These are phyloP conservation scores for Aspergillus bertholletiae DNA, from an alignment of 495 filamentous ascomycete genomes.

Conservation along the genomic window DNA sequence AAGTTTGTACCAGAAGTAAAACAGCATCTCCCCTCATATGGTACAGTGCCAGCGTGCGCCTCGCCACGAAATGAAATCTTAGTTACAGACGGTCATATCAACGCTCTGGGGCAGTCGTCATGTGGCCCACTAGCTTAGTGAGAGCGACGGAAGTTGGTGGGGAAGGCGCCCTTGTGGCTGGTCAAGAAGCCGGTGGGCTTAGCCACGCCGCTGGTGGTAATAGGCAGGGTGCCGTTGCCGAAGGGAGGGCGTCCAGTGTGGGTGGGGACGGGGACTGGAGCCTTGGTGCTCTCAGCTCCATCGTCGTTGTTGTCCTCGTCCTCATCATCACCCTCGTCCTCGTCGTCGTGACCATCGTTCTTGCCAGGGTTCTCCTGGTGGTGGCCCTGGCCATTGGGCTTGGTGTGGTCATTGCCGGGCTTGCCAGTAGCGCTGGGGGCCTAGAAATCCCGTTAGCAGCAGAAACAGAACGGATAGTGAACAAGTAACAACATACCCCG, in stretches of 20 bases:
- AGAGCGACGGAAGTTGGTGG: conserved; percentile 29
- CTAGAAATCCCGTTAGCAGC: conserved; percentile 7
- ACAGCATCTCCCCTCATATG: conserved; percentile 20
- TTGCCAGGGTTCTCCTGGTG: conserved; percentile 22
- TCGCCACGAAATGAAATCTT: conserved; percentile 17
- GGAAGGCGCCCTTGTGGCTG: conserved; percentile 15
- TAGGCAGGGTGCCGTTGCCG: conserved; percentile 34
- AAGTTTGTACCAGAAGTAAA: conserved; percentile 24
- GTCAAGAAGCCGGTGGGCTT: conserved; percentile 28
- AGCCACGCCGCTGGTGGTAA: conserved; percentile 23
- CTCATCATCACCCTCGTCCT: conserved; percentile 6
- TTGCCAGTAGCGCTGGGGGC: conserved; percentile 13
- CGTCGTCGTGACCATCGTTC: not conserved
- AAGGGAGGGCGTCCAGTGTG: conserved; percentile 23
- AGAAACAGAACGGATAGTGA: not conserved
- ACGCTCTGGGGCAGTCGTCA: not conserved
- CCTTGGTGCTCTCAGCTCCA: not conserved
- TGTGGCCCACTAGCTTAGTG: conserved; percentile 11
- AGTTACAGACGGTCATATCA: conserved; percentile 10
- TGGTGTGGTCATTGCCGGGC: conserved; percentile 10
- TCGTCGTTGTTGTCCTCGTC: not conserved
- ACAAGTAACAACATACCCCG: conserved; percentile 30
- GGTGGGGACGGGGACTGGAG: conserved; percentile 11
- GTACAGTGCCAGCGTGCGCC: conserved; percentile 29
- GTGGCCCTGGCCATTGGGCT: conserved; percentile 13